Evolutionary conservation across 176 grass and related monocot genomes (phyloP), one percentile per base, ranked within the genome.

Genomic region (Carex myosuroides): DNA sequence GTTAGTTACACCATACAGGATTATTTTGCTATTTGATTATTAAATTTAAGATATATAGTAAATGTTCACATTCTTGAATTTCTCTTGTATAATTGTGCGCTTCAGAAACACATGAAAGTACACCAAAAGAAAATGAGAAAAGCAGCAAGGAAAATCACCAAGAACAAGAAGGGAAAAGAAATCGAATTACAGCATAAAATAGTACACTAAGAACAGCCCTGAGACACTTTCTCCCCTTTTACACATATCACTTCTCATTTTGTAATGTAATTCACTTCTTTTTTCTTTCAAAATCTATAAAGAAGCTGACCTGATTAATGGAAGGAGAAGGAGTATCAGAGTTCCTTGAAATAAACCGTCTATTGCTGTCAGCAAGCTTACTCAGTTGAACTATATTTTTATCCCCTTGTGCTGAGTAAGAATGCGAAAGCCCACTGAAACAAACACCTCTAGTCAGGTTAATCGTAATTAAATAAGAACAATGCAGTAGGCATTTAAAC

Each of bases 341-440:
- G 74, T 87, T 83, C 41, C 91, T 80, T 64, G 67, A 61, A 20
- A 86, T 86, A 86, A 93, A 99, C 84, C 93, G 91, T 89, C 89
- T 93, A 69, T 92, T 93, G 78, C 18, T 87, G 61, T 92, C 88
- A 50, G 93, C 84, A 71, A 99, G 81, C 70, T 92, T 99, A 85
- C 67, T 91, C 79, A 99, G 86, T 75, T 99, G 92, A 65, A 93
- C 89, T 20, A 99, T 90, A 89, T 90, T 89, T 85, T 90, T 99
- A 68, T 99, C 93, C 50, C 93, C 84, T n/a, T 88, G 93, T 13
- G 93, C 87, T 64, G 95, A 93, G 84, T 89, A 99, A 78, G 96
- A 99, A 73, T 99, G 93, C 35, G 93, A 95, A 67, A 99, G 61
- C 41, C 93, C 96, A 91, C 96, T 99, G 88, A 68, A 87, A 21